Conservation (phyloP, 495 filamentous ascomycete genomes). For the Aspergillus kassunensis region DNA sequence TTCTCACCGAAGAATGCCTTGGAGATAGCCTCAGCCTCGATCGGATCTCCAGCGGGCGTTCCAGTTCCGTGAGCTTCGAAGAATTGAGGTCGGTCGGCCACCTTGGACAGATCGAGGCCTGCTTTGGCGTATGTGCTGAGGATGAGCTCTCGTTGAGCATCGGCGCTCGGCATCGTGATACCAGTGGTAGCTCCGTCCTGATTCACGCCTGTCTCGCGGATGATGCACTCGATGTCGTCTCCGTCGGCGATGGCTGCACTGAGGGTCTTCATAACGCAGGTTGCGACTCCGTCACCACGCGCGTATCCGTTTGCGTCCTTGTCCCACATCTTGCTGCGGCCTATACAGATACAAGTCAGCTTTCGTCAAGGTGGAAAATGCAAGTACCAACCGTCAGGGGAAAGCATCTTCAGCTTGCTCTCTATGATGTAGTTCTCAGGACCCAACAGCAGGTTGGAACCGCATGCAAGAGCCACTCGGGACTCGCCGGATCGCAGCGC, state of each 20-base stretch:
- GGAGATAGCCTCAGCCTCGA: slow-evolving; percentile 34
- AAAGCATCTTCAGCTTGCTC: neutral
- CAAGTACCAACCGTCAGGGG: too few species aligned
- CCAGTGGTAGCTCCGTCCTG: slow-evolving; percentile 26
- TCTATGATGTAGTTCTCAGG: slow-evolving; percentile 24
- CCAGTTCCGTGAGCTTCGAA: too few species aligned
- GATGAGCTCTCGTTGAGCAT: slow-evolving; percentile 32
- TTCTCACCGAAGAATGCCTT: slow-evolving; percentile 26
- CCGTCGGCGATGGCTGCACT: slow-evolving; percentile 30
- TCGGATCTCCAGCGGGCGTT: too few species aligned
- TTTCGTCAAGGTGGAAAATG: too few species aligned
- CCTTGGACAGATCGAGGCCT: too few species aligned
- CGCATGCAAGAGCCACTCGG: slow-evolving; percentile 32
- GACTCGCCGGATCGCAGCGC: slow-evolving; percentile 40
- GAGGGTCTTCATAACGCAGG: slow-evolving; percentile 37
- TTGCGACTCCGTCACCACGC: slow-evolving; percentile 42
- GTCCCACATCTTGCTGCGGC: slow-evolving; percentile 43
- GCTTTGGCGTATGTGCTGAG: slow-evolving; percentile 31
- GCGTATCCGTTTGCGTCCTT: slow-evolving; percentile 41
- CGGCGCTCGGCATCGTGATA: slow-evolving; percentile 24
- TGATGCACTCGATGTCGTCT: slow-evolving; percentile 35
- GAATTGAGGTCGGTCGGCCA: too few species aligned
- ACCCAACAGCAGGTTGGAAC: slow-evolving; percentile 36
- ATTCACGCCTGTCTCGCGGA: slow-evolving; percentile 35
- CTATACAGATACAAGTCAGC: slow-evolving; percentile 18